Percentiles rank a stretch among this genome's conserved stretches.
These are phyloP conservation scores for Suhomyces emberorum DNA, from an alignment of 805 yeast species.

Conservation along the genomic window DNA sequence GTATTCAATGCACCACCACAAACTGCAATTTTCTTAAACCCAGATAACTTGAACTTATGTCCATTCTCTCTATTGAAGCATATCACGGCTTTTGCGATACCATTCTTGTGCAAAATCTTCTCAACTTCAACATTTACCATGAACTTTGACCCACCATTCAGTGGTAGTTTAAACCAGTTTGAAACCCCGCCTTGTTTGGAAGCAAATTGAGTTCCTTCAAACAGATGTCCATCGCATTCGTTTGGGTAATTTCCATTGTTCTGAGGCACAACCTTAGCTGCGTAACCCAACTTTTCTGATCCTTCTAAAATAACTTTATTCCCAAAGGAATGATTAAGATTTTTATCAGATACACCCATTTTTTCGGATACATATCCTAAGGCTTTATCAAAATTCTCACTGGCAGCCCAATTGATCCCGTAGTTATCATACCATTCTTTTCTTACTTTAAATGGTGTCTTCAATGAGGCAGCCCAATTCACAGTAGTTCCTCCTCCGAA, in stretches of 20 bases:
- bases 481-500: constrained; percentile 59
- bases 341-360: constrained; percentile 18
- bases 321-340: constrained; percentile 15
- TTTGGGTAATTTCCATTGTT: constrained; percentile 14
- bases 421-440: constrained; percentile 46
- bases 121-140: constrained; percentile 21
- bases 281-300: constrained; percentile 16
- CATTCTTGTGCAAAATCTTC: constrained; percentile 10
- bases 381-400: constrained; percentile 40
- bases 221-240: constrained; percentile 17
- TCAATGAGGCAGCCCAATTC: constrained; percentile 53
- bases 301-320: constrained; percentile 17
- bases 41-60: constrained; percentile 11
- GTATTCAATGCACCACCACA: constrained; percentile 18
- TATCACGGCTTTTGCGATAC: constrained; percentile 14
- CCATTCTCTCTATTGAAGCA: constrained; percentile 13
- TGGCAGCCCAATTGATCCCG: constrained; percentile 45
- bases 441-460: constrained; percentile 48
- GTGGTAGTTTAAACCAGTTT: constrained; percentile 18
- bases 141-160: constrained; percentile 15
- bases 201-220: constrained; percentile 19
- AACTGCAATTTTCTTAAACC: constrained; percentile 16
- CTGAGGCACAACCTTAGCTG: constrained; percentile 15
- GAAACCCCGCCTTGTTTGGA: constrained; percentile 19
- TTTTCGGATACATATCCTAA: constrained; percentile 29